These are phyloP conservation scores for Ilyonectria destructans DNA, from an alignment of 2,329 filamentous ascomycete genomes.

Conservation along the genomic window DNA sequence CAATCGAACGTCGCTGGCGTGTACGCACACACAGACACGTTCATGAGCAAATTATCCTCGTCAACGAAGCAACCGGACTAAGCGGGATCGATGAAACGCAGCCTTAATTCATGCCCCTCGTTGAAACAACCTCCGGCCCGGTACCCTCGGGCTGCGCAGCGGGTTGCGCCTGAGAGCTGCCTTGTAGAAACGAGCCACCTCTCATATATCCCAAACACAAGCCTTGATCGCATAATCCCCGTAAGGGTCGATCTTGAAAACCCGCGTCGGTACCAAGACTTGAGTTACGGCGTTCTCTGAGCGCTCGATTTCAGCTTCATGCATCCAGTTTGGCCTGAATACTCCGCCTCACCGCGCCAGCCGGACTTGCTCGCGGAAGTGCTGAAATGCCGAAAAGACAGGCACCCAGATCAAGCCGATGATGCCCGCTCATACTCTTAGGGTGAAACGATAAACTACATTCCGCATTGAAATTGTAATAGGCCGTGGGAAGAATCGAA, in stretches of 20 bases:
- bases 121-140: constrained; percentile 14
- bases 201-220: constrained; percentile 27
- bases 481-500: not conserved
- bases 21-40: not conserved
- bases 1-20: constrained; percentile 4
- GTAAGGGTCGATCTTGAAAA: constrained; percentile 23
- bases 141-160: constrained; percentile 6
- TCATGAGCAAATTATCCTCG: not conserved
- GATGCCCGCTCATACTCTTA: not conserved
- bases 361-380: constrained; percentile 4
- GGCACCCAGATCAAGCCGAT: not conserved
- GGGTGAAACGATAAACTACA: not conserved
- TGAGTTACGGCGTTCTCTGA: not conserved
- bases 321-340: constrained; percentile 9
- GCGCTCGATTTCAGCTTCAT: constrained; percentile 22
- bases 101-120: constrained; percentile 12
- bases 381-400: not conserved
- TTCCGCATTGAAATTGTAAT: not conserved
- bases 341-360: constrained; percentile 14
- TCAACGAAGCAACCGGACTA: constrained; percentile 29
- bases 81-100: constrained; percentile 28
- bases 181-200: constrained; percentile 4
- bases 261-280: constrained; percentile 7
- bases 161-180: constrained; percentile 10
- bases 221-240: constrained; percentile 22